Percentiles rank a stretch among this genome's conserved stretches.
These are phyloP conservation scores for Capronia coronata DNA, from an alignment of 2,329 filamentous ascomycete species.

Conservation along the genomic window DNA sequence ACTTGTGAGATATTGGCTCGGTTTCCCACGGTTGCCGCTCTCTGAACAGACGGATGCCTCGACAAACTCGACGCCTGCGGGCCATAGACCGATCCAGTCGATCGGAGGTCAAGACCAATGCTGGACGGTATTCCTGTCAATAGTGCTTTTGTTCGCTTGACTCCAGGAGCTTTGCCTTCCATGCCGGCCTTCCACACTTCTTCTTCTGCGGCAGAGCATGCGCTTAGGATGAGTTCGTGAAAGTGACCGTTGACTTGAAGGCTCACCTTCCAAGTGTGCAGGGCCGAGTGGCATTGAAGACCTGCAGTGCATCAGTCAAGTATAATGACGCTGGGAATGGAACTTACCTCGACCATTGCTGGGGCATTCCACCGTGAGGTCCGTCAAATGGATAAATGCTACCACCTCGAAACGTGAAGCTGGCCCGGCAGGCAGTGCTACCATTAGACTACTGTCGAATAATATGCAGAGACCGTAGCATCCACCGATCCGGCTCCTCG, in stretches of 20 bases:
- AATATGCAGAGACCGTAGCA: constrained; percentile 78
- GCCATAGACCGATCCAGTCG: constrained; percentile 68
- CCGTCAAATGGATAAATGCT: constrained; percentile 64
- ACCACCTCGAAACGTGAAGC: constrained; percentile 65
- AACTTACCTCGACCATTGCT: constrained; percentile 49
- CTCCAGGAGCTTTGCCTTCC: constrained; percentile 37
- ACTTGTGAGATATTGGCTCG: constrained; percentile 66
- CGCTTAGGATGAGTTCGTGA: constrained; percentile 80
- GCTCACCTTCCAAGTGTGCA: constrained; percentile 84
- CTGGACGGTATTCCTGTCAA: constrained; percentile 50
- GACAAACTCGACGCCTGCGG: constrained; percentile 50
- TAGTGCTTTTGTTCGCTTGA: constrained; percentile 5
- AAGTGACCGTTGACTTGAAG: constrained; percentile 72
- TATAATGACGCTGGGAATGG: background rate
- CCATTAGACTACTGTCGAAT: constrained; percentile 72
- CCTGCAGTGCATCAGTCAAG: constrained; percentile 51
- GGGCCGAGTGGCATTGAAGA: constrained; percentile 76
- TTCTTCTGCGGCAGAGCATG: constrained; percentile 75
- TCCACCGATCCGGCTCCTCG: constrained; percentile 59
- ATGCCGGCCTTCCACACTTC: constrained; percentile 71
- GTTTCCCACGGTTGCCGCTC: constrained; percentile 65
- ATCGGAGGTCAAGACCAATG: constrained; percentile 64
- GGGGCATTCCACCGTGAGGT: constrained; percentile 60
- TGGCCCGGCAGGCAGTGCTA: constrained; percentile 62
- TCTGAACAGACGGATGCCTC: constrained; percentile 64